Conservation (phyloP, 2,329 filamentous ascomycete species). For the Trichophyton benhamiae region DNA sequence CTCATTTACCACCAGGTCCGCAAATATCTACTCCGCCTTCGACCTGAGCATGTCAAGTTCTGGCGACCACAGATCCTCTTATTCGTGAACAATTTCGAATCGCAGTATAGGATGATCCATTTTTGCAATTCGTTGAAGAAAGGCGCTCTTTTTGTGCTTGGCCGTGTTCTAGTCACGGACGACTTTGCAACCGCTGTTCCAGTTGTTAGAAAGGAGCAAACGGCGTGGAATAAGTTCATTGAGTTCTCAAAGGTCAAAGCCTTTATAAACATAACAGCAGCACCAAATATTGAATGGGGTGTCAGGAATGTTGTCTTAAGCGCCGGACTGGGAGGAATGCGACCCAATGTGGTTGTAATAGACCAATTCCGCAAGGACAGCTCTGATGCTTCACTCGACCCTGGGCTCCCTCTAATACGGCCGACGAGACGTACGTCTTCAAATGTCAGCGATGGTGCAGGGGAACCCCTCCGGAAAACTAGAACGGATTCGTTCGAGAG, state of each 20-base stretch:
- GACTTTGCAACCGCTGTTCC: constrained; percentile 68
- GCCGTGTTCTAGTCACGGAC: constrained; percentile 75
- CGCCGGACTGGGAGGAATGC: constrained; percentile 73
- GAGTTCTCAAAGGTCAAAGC: constrained; percentile 79
- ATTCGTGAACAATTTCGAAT: constrained; percentile 69
- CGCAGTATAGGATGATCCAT: constrained; percentile 70
- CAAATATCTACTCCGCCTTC: constrained; percentile 72
- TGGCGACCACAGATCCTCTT: constrained; percentile 82
- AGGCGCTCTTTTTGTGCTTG: constrained; percentile 69
- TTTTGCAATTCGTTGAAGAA: constrained; percentile 91
- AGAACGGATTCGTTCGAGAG: constrained; percentile 3
- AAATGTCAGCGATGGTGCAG: constrained; percentile 13
- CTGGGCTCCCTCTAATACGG: not conserved
- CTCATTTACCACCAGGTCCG: constrained; percentile 80
- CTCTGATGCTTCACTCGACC: not conserved
- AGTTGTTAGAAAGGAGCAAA: constrained; percentile 69
- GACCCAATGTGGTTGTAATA: constrained; percentile 75
- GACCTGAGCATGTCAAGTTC: constrained; percentile 83
- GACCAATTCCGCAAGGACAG: constrained; percentile 50
- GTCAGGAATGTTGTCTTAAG: constrained; percentile 70
- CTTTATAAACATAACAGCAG: constrained; percentile 76
- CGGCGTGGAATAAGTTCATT: constrained; percentile 75
- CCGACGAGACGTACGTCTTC: constrained; percentile 10
- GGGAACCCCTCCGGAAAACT: not conserved
- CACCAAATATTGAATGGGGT: constrained; percentile 73